Evolutionary conservation across 176 grass and related monocot genomes (phyloP).

Genomic region (Hordeum vulgare): DNA sequence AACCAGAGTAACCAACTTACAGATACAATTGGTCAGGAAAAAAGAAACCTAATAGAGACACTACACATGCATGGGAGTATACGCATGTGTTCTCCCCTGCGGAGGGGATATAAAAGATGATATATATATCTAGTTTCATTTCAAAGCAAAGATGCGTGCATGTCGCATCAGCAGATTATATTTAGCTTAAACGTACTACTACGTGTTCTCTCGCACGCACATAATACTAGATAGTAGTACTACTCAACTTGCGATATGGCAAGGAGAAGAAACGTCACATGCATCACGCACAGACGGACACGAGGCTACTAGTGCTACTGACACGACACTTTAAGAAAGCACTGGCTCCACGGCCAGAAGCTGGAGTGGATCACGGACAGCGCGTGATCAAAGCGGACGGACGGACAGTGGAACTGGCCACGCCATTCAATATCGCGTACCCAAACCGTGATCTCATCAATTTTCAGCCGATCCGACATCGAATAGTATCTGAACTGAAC

Average conservation of each 20-base stretch:
- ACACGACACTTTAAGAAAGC: conserved; percentile 43
- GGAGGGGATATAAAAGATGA: neutral
- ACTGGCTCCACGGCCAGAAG: conserved; percentile 10
- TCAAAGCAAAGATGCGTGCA: neutral
- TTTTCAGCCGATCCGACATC: neutral
- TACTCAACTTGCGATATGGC: neutral
- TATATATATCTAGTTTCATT: neutral
- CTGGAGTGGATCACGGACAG: conserved; percentile 29
- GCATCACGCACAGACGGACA: conserved; percentile 3
- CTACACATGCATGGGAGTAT: neutral
- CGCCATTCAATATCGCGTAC: conserved; percentile 1
- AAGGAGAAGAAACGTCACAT: conserved; percentile 18
- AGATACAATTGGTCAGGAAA: no score
- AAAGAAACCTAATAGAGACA: neutral
- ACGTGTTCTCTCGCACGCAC: neutral
- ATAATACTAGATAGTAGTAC: neutral
- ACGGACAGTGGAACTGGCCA: neutral
- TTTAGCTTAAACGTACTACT: neutral
- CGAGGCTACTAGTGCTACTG: conserved; percentile 17
- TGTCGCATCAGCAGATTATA: neutral
- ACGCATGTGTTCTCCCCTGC: neutral
- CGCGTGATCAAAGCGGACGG: neutral
- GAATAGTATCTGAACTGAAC: neutral
- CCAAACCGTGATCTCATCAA: conserved; percentile 18
- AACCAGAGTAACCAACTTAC: neutral